phyloP scores from a whole-genome alignment of 352 stramenopile species.

The Phytophthora sp. region DNA sequence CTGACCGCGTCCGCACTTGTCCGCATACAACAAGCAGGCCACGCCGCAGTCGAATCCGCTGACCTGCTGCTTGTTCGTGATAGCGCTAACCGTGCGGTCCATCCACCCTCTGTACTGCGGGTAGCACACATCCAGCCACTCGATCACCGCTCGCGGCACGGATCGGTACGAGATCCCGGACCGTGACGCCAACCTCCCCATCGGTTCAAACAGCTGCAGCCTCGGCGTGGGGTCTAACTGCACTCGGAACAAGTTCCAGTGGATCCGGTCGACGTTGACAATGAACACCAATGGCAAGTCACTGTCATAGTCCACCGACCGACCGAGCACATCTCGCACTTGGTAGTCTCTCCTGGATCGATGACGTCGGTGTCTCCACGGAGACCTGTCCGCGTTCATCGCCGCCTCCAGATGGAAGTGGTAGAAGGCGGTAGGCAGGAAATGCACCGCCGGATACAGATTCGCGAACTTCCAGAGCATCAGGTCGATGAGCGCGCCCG shows the following conservation, averaged over 20 bases:
- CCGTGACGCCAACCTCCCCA: slow-evolving; percentile 70
- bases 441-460: slow-evolving; percentile 72
- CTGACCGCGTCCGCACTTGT: slow-evolving; percentile 79
- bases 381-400: neutral
- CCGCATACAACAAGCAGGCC: slow-evolving; percentile 86
- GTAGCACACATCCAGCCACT: slow-evolving; percentile 87
- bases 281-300: slow-evolving; percentile 81
- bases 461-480: slow-evolving; percentile 83
- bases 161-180: slow-evolving; percentile 74
- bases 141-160: slow-evolving; percentile 77
- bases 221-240: slow-evolving; percentile 65
- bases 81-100: slow-evolving; percentile 62
- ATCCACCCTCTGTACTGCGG: slow-evolving; percentile 69
- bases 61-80: slow-evolving; percentile 86
- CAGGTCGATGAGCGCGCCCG: slow-evolving; percentile 83
- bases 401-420: slow-evolving; percentile 60
- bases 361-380: slow-evolving; percentile 17
- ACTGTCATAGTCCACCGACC: slow-evolving; percentile 59
- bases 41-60: slow-evolving; percentile 92
- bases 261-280: slow-evolving; percentile 79
- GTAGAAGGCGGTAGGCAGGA: slow-evolving; percentile 89
- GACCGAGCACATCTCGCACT: slow-evolving; percentile 77
- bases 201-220: slow-evolving; percentile 90
- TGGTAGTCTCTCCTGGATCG: slow-evolving; percentile 33
- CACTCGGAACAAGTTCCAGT: slow-evolving; percentile 91